Evolutionary conservation across 192 early-diverging fungal genomes (phyloP).

Genomic region (Coemansia sp.): DNA sequence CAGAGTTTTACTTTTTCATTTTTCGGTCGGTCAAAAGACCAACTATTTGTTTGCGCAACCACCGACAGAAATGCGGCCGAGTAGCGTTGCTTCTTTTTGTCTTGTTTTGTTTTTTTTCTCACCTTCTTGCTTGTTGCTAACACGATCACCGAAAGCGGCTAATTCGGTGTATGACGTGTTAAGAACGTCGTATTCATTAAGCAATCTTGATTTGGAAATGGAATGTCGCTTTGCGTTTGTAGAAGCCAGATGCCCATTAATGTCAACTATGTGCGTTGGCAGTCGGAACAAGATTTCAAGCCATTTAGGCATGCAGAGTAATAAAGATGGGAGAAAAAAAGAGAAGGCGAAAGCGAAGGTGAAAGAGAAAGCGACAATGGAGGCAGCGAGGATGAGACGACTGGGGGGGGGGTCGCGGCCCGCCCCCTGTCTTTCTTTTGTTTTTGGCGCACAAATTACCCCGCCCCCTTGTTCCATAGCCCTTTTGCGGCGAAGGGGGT

Average conservation of each 20-base stretch:
- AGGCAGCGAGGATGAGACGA: background rate
- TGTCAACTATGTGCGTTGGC: background rate
- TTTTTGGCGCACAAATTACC: background rate
- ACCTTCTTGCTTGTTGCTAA: background rate
- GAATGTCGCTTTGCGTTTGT: background rate
- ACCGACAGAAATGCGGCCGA: constrained; percentile 12
- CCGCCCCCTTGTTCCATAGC: background rate
- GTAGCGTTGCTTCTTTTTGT: background rate
- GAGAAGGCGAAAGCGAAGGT: too few species aligned
- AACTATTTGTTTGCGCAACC: background rate
- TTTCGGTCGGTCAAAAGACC: constrained; percentile 11
- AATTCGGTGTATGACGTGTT: constrained; percentile 6
- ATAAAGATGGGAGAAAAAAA: background rate
- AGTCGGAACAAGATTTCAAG: constrained; percentile 1
- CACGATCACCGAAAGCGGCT: constrained; percentile 2
- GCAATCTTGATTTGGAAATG: constrained; percentile 10
- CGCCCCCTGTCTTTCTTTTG: background rate
- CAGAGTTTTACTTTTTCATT: background rate
- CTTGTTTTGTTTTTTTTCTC: background rate
- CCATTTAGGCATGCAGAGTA: background rate
- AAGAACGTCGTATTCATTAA: background rate
- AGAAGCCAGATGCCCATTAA: constrained; percentile 7
- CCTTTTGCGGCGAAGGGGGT: background rate
- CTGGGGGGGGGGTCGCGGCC: background rate
- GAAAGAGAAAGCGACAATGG: background rate